Percentiles rank a stretch among this genome's conserved stretches.
Conservation (phyloP, 1,139 yeast genomes). For the Suhomyces kunorum region DNA sequence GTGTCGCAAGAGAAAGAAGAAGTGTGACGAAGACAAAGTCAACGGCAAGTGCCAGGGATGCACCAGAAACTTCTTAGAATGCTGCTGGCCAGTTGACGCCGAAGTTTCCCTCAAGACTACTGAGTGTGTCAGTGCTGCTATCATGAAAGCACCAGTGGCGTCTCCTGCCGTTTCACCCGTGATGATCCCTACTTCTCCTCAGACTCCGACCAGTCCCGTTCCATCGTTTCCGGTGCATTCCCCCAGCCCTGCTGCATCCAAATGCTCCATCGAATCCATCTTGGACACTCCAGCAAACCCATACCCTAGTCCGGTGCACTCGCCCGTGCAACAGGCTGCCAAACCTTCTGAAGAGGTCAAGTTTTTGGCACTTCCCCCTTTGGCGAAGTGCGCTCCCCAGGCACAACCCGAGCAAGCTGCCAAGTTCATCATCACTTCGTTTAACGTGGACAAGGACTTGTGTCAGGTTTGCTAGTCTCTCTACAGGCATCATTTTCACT, state of each 20-base stretch:
- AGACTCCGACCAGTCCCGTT: slow-evolving; percentile 1
- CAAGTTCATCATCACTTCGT: slow-evolving; percentile 31
- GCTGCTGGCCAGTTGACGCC: slow-evolving; percentile 30
- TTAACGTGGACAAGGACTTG: slow-evolving; percentile 28
- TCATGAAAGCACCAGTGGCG: not conserved
- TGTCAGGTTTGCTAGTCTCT: slow-evolving; percentile 25
- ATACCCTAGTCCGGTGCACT: slow-evolving; percentile 22
- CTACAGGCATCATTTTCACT: slow-evolving; percentile 4
- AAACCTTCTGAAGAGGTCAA: slow-evolving; percentile 18
- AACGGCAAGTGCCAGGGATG: slow-evolving; percentile 53
- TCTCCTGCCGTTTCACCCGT: not conserved
- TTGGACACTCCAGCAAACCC: slow-evolving; percentile 18
- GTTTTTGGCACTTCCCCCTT: slow-evolving; percentile 21
- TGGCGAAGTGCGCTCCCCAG: not conserved
- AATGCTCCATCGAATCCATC: slow-evolving; percentile 20
- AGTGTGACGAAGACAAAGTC: slow-evolving; percentile 63
- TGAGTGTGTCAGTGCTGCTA: not conserved
- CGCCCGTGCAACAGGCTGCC: slow-evolving; percentile 20
- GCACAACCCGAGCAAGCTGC: slow-evolving; percentile 13
- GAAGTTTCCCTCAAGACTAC: slow-evolving; percentile 1
- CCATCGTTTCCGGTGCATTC: slow-evolving; percentile 1
- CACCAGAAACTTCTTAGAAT: slow-evolving; percentile 48
- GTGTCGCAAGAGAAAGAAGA: slow-evolving; percentile 68
- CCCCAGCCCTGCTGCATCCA: slow-evolving; percentile 7
- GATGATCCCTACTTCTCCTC: slow-evolving; percentile 1